A percentile compares a stretch with the other conserved stretches of the same genome.
phyloP scores from a whole-genome alignment of 257 asterid genomes.

The Agastache rugosa region DNA sequence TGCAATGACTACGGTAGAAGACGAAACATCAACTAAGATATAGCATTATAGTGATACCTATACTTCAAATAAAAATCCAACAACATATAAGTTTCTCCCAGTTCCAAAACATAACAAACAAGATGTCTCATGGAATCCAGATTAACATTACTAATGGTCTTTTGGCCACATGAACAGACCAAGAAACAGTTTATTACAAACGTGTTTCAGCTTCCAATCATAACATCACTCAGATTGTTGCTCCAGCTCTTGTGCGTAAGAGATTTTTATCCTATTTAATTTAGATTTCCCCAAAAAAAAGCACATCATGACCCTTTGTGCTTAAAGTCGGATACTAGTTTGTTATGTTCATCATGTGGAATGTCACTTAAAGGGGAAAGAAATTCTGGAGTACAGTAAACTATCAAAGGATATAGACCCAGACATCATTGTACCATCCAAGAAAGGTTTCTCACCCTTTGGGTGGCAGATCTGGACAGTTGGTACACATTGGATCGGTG shows the following conservation, averaged over 20 bases:
- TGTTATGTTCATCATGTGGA: constrained; percentile 9
- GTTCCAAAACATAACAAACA: constrained; percentile 19
- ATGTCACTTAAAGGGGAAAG: constrained; percentile 11
- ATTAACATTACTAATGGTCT: background rate
- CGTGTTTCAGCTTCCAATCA: constrained; percentile 8
- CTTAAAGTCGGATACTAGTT: constrained; percentile 1
- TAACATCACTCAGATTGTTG: constrained; percentile 2
- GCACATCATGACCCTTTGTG: background rate
- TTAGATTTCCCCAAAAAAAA: background rate
- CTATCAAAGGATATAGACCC: constrained; percentile 6
- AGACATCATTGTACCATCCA: constrained; percentile 3
- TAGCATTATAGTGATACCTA: background rate
- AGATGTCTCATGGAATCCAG: background rate
- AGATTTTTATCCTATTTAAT: background rate
- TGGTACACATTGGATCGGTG: constrained; percentile 90
- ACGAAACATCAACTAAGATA: constrained; percentile 6
- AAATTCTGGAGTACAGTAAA: constrained; percentile 13
- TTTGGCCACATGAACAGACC: background rate
- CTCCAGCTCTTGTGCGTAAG: background rate
- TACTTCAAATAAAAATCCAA: constrained; percentile 14
- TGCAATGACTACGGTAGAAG: background rate
- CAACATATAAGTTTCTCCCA: background rate
- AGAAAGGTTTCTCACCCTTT: constrained; percentile 65
- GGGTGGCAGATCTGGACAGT: constrained; percentile 92
- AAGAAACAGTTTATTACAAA: background rate